phyloP scores from a whole-genome alignment of 2,329 filamentous ascomycete genomes.

The Xylaria sp. region DNA sequence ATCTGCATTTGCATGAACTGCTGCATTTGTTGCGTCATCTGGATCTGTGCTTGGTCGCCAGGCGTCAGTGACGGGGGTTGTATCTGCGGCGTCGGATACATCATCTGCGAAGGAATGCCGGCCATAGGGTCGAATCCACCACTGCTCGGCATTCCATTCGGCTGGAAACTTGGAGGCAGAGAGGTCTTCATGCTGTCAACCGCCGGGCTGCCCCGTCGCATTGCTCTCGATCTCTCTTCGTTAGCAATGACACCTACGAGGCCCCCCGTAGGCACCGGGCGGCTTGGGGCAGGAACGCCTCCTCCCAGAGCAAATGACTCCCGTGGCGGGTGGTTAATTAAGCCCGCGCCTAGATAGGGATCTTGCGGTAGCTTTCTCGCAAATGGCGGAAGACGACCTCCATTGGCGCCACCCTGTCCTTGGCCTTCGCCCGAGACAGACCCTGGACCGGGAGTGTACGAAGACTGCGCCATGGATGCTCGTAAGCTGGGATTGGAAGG shows the following conservation, averaged over 20 bases:
- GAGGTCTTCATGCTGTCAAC: constrained; percentile 52
- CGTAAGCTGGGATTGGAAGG: constrained; percentile 74
- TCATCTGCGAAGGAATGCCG: constrained; percentile 55
- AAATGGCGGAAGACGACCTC: constrained; percentile 72
- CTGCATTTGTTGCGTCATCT: constrained; percentile 82
- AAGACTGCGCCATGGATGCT: constrained; percentile 50
- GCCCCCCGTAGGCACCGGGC: constrained; percentile 67
- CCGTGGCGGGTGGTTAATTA: constrained; percentile 72
- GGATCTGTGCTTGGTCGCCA: constrained; percentile 73
- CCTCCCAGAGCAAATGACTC: constrained; percentile 75
- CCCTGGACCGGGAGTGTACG: constrained; percentile 54
- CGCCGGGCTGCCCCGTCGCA: constrained; percentile 78
- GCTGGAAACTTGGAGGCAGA: constrained; percentile 35
- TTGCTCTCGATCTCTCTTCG: constrained; percentile 77
- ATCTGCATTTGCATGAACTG: constrained; percentile 94
- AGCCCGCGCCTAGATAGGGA: constrained; percentile 78
- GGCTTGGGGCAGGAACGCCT: constrained; percentile 48
- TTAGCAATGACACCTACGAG: constrained; percentile 86
- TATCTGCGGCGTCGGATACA: constrained; percentile 46
- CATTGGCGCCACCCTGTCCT: constrained; percentile 37
- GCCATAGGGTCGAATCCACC: constrained; percentile 51
- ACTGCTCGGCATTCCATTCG: constrained; percentile 42
- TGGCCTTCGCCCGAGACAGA: constrained; percentile 59
- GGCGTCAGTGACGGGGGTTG: constrained; percentile 51
- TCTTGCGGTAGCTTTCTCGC: constrained; percentile 81